phyloP scores from a whole-genome alignment of 164 flowering plant genomes.

The Annona squamosa region DNA sequence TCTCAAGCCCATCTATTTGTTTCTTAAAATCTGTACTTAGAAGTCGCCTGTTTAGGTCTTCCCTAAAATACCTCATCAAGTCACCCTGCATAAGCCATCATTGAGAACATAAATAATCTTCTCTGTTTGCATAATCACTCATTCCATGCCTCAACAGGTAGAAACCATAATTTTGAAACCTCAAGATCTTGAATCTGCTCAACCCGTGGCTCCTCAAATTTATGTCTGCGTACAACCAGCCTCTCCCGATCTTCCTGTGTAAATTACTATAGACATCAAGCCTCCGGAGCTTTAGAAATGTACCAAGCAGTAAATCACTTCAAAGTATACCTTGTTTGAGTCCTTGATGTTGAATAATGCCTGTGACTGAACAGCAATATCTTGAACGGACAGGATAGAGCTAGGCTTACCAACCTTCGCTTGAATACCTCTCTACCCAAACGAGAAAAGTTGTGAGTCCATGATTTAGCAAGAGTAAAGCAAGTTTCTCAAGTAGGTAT shows the following conservation, averaged over 20 bases:
- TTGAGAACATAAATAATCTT: neutral
- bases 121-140: neutral
- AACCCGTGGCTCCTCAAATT: conserved; percentile 86
- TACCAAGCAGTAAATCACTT: neutral
- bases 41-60: conserved; percentile 76
- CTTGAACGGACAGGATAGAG: conserved; percentile 55
- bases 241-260: conserved; percentile 94
- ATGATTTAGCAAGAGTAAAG: neutral
- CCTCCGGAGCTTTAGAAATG: neutral
- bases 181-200: conserved; percentile 98
- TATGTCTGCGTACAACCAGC: conserved; percentile 67
- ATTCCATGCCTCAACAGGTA: too few relatives aligned
- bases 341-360: conserved; percentile 77
- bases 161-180: conserved; percentile 34
- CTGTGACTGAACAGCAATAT: conserved; percentile 77
- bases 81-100: conserved; percentile 52
- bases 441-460: conserved; percentile 9
- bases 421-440: conserved; percentile 45
- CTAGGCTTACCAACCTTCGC: conserved; percentile 65
- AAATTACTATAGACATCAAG: neutral
- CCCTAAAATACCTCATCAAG: conserved; percentile 78
- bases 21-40: conserved; percentile 86
- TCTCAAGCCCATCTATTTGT: conserved; percentile 94
- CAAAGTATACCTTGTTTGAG: conserved; percentile 73
- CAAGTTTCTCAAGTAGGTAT: conserved; percentile 1